Evolutionary conservation across 2,329 filamentous ascomycete species (phyloP), one percentile per base, ranked within the genome.

Genomic region (Trichoderma sp.): DNA sequence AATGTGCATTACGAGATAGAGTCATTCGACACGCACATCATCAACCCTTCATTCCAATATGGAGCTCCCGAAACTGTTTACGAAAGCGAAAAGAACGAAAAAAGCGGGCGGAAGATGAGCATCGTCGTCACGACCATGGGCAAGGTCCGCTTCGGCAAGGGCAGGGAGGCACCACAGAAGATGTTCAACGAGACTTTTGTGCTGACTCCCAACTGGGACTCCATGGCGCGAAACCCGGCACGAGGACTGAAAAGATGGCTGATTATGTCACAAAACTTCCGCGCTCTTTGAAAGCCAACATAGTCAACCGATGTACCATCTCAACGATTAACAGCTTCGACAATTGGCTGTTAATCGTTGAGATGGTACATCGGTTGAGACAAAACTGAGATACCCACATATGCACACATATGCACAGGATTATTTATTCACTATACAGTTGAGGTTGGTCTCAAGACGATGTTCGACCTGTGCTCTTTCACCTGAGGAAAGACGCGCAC

Each of bases 121-220:
- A 85, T 97, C 70, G 81, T 91, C 43, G 86, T 96, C n/a, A 86
- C 90, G 70, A 88, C 93, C 64, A 91, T 88, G 75, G 93, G 93
- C 5, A 87, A 84, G 71, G 88, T 96, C 47, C 86, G 88, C 72
- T 91, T 92, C 75, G 89, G 89, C 60, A 86, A 88, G 70, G 85
- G 84, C 70, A 85, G 85, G 73, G 87, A 90, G 35, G 86, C 87
- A 16, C 86, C 86, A 16, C 86, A 88, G 78, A 88, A 88, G 73
- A 88, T 88, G 43, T 97, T 97, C 78, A 91, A 89, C 75, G 94
- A 97, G 79, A 90, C 87, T 0, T 91, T 97, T 77, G 87, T 96
- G 29, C 83, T 97, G 67, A 91, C 95, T 47, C 93, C 94, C 8
- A 92, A 93, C 80, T 86, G 88, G 87, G 87, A 89, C 72, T 80